Evolutionary conservation across 2,329 filamentous ascomycete species (phyloP), one percentile per base, ranked within the genome.

Genomic region (Trichoderma atrobrunneum): DNA sequence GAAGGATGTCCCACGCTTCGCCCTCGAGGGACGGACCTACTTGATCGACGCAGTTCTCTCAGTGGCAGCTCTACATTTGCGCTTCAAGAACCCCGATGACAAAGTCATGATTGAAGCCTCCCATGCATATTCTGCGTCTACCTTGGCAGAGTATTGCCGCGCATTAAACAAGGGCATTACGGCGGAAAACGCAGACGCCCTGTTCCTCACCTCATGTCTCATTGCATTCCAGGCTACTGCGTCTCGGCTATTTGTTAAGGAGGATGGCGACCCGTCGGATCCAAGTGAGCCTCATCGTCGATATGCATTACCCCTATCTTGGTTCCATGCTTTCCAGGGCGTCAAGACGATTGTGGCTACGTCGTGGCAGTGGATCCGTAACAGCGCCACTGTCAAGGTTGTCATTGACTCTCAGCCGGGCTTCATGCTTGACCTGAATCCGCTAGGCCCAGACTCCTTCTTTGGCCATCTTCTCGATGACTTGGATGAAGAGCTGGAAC

Each of bases 181-280:
- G 34, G 83, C 87, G 36, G 80, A 82, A 36, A 91, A 91, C 72
- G 89, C 89, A 10, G 89, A 91, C 77, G 85, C 88, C 0, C 82
- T 91, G 1, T 91, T 91, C 75, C 81, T 90, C 26, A 91, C 89
- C 0, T 85, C 89, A 1, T 84, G 89, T 3, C 82, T 92, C 76
- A 89, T 94, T 78, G 84, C 92, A 77, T 89, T 93, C 79, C 85
- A 94, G 79, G 84, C 92, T 75, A 87, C 89, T 32, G 84, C 92
- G 54, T 85, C 89, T 63, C 83, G 91, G 76, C 85, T 90, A 72
- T 91, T 91, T 73, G 85, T 85, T 72, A 87, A 89, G 65, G 87
- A 89, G 71, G 88, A 90, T 32, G 80, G 80, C 18, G 81, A 84
- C 48, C 73, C 79, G 10, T 69, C 57, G 24, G 77, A 78, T 12